phyloP scores from a whole-genome alignment of 345 rosid species.

The Psidium friedrichsthalianum region DNA sequence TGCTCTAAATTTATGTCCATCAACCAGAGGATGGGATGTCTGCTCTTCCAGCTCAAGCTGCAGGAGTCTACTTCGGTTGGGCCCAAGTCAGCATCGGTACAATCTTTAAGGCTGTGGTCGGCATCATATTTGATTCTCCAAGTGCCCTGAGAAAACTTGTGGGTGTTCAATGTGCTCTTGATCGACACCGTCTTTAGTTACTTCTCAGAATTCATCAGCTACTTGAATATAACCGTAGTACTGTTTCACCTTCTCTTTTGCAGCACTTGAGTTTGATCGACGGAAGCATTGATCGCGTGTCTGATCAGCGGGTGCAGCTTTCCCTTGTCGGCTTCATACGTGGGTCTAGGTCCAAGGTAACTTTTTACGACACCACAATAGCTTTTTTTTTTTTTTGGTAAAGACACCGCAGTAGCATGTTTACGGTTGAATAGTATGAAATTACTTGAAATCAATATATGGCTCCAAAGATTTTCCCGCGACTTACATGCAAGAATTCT shows the following conservation, averaged over 20 bases:
- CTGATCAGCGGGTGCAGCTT: constrained; percentile 12
- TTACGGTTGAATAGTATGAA: neutral
- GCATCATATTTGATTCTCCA: constrained; percentile 7
- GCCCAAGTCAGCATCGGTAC: constrained; percentile 3
- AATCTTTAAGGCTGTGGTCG: constrained; percentile 13
- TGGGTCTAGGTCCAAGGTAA: constrained; percentile 13
- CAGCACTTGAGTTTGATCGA: constrained; percentile 17
- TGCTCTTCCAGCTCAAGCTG: constrained; percentile 16
- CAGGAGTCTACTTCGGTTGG: constrained; percentile 28
- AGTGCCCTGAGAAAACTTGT: constrained; percentile 6
- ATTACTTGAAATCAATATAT: neutral
- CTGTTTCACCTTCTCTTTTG: neutral
- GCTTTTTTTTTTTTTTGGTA: neutral
- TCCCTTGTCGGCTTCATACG: constrained; percentile 26
- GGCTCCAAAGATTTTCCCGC: neutral
- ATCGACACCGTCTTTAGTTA: neutral
- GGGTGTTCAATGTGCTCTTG: neutral
- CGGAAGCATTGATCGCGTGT: neutral
- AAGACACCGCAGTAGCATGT: neutral
- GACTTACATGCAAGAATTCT: neutral
- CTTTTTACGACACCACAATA: neutral
- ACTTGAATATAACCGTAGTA: neutral
- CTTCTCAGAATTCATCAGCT: neutral
- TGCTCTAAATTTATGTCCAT: neutral
- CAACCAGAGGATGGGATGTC: constrained; percentile 1